phyloP scores from a whole-genome alignment of 2,329 filamentous ascomycete genomes.

The Talaromyces sp. region DNA sequence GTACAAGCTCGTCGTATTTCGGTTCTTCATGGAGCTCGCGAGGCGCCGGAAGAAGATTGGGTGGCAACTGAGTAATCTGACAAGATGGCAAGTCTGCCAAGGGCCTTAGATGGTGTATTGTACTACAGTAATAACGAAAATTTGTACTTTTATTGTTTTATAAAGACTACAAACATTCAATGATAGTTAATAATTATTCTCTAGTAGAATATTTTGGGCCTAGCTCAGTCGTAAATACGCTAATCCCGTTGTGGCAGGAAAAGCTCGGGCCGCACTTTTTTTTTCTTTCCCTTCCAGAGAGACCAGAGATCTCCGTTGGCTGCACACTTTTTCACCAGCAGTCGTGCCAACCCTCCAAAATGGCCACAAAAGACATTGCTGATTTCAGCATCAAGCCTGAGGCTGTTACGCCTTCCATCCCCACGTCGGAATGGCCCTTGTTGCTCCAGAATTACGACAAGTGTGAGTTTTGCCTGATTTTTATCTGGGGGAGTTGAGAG shows the following conservation, averaged over 20 bases:
- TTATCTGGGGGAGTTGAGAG: background rate
- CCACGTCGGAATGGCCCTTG: slow-evolving; percentile 88
- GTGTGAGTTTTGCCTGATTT: slow-evolving; percentile 53
- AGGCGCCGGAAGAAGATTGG: slow-evolving; percentile 10
- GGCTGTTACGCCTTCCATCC: slow-evolving; percentile 68
- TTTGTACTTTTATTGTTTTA: background rate
- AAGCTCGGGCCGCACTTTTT: slow-evolving; percentile 15
- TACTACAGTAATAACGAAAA: background rate
- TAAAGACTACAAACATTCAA: too few species aligned
- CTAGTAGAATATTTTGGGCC: background rate
- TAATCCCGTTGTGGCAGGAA: slow-evolving; percentile 6
- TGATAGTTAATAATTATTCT: background rate
- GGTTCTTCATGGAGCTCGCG: slow-evolving; percentile 9
- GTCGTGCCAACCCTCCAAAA: slow-evolving; percentile 22
- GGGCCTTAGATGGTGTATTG: background rate
- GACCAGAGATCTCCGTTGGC: background rate
- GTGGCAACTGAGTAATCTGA: slow-evolving; percentile 1
- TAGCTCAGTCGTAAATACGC: background rate
- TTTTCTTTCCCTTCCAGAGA: slow-evolving; percentile 10
- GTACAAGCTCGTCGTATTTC: background rate
- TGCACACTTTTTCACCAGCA: slow-evolving; percentile 17
- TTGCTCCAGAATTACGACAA: slow-evolving; percentile 95
- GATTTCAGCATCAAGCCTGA: slow-evolving; percentile 92
- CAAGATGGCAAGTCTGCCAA: background rate
- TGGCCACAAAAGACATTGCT: slow-evolving; percentile 55